Evolutionary conservation across 768 basidiomycete genomes (phyloP), one percentile per base, ranked within the genome.

Genomic region (Leccinum variicolor): DNA sequence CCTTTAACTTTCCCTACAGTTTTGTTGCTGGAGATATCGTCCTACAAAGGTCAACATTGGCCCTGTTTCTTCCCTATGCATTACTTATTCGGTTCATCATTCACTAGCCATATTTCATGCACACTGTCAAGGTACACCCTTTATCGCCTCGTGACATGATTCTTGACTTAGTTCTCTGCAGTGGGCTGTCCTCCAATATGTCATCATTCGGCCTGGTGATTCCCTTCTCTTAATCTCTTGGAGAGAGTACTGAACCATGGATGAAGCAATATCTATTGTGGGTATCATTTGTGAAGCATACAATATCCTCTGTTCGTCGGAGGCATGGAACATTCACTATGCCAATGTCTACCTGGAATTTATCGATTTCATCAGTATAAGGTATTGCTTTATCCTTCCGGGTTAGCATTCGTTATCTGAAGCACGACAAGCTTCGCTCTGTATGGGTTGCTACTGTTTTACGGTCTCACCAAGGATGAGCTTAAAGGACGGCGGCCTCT

Each of bases 161-260:
- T 26, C 10, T 19, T 17, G 57, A 41, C n/a, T 52, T 29, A 57
- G 34, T 21, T 23, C 23, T 57, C 45, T 54, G 19, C 51, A 92
- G 84, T 95, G 92, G 91, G 78, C 82, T 41, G 93, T 96, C 7
- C 74, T 97, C 58, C 94, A 97, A 81, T 96, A 94, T 68, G 85
- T 90, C 23, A 82, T 93, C 56, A 74, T 94, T 45, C 79, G 89
- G 54, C 84, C 85, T 57, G 67, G 81, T 80, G 50, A 62, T 46
- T 21, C 29, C 3, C 21, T 41, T 28, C 13, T 23, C 11, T 19
- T 14, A 26, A 6, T 34, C 45, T 29, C 31, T 7, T 21, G 23
- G 17, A 29, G 26, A 29, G 19, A 11, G 2, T 8, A 26, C 63
- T 72, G 15, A 67, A 54, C 29, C 26, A 4, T 6, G 13, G 7